These are phyloP conservation scores for Boletus rufocinnamomeus DNA, from an alignment of 768 basidiomycete genomes.

Conservation along the genomic window DNA sequence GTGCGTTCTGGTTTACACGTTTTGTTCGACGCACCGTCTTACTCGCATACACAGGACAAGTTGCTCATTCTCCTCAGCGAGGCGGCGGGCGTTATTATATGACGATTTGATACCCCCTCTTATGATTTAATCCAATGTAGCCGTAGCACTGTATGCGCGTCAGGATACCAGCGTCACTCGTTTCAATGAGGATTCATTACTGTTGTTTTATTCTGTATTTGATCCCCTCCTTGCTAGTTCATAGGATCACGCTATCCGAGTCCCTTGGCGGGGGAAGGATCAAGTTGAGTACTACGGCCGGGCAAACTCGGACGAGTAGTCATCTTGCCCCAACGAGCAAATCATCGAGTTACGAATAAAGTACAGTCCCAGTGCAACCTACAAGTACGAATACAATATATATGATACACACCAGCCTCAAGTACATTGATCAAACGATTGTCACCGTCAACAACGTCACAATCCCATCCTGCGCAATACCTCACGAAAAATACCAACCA, in stretches of 20 bases:
- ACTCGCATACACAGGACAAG: conserved; percentile 21
- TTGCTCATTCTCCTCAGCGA: conserved; percentile 33
- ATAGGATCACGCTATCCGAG: too few relatives aligned
- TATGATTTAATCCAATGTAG: conserved; percentile 18
- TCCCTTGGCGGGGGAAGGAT: too few relatives aligned
- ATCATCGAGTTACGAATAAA: background rate
- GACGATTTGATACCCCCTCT: conserved; percentile 16
- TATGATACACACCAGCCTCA: background rate
- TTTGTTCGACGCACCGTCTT: background rate
- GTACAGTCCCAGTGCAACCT: background rate
- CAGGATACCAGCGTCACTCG: conserved; percentile 13
- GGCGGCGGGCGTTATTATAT: conserved; percentile 32
- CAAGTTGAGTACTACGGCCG: background rate
- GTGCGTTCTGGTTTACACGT: conserved; percentile 29
- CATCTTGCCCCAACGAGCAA: background rate
- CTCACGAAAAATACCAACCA: background rate
- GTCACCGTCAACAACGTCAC: conserved; percentile 56
- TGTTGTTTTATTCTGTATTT: background rate
- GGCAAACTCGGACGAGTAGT: background rate
- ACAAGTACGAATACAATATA: background rate
- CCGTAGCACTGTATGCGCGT: conserved; percentile 16
- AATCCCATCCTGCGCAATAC: conserved; percentile 60
- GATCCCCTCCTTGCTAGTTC: background rate
- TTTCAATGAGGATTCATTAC: conserved; percentile 2
- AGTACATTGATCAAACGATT: conserved; percentile 35